phyloP scores from a whole-genome alignment of 495 filamentous ascomycete species.

The Lindgomyces ingoldianus region DNA sequence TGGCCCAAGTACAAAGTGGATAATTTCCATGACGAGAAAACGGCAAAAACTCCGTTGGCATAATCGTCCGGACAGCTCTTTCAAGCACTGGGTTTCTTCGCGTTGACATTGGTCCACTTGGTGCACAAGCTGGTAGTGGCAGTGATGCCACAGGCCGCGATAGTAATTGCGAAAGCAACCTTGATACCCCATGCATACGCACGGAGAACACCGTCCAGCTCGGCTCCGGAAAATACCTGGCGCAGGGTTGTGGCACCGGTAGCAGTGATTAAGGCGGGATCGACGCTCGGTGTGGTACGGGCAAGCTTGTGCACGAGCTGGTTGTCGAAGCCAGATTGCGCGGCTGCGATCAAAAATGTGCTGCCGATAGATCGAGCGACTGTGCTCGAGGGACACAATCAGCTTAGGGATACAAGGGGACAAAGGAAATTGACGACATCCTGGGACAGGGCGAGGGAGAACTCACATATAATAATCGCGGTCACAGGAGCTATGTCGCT shows the following conservation, averaged over 20 bases:
- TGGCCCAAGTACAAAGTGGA: no score
- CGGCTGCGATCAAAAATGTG: conserved; percentile 32
- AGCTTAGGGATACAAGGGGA: no score
- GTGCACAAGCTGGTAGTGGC: no score
- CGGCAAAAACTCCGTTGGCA: no score
- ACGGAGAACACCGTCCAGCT: conserved; percentile 53
- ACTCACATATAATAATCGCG: conserved; percentile 35
- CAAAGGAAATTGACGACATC: no score
- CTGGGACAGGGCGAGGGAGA: no score
- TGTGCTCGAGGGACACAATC: not conserved
- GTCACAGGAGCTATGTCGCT: conserved; percentile 37
- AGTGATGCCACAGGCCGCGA: not conserved
- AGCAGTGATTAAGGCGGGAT: conserved; percentile 46
- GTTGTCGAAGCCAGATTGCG: conserved; percentile 39
- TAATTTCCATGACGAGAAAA: no score
- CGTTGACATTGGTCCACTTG: no score
- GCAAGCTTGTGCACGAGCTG: conserved; percentile 22
- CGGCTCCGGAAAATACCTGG: conserved; percentile 46
- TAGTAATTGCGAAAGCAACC: conserved; percentile 39
- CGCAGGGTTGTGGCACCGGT: conserved; percentile 58
- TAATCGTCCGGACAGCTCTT: no score
- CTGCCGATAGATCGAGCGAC: conserved; percentile 27
- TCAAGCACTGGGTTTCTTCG: no score
- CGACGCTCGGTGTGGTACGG: conserved; percentile 46
- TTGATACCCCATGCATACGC: conserved; percentile 62